phyloP scores from a whole-genome alignment of 495 filamentous ascomycete species.

The Chaetomium tenue region DNA sequence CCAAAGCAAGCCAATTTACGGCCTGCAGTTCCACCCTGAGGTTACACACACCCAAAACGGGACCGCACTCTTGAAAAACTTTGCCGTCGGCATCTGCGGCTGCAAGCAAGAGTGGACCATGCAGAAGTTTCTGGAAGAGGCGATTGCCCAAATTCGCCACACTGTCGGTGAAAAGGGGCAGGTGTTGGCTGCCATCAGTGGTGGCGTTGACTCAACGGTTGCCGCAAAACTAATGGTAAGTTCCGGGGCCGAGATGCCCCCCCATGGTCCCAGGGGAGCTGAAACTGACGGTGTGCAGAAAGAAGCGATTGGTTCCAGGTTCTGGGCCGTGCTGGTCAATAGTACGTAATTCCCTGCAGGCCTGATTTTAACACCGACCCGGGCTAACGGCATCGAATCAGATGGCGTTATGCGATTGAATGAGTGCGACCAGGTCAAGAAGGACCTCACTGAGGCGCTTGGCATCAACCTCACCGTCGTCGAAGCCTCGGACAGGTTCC shows the following conservation, averaged over 20 bases:
- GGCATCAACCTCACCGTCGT: constrained; percentile 90
- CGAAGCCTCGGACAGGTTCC: constrained; percentile 73
- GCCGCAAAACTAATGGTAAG: constrained; percentile 75
- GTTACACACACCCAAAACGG: constrained; percentile 70
- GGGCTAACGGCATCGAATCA: constrained; percentile 37
- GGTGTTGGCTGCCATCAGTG: constrained; percentile 81
- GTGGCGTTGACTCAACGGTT: constrained; percentile 91
- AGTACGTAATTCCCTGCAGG: constrained; percentile 37
- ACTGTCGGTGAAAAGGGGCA: constrained; percentile 77
- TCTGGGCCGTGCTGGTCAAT: constrained; percentile 85
- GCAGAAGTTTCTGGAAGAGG: constrained; percentile 72
- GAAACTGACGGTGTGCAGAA: constrained; percentile 34
- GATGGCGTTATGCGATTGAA: constrained; percentile 77
- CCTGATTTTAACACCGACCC: not conserved
- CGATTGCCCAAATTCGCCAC: constrained; percentile 70
- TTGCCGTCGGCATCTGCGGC: constrained; percentile 74
- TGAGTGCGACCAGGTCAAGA: constrained; percentile 75
- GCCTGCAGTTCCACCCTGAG: constrained; percentile 83
- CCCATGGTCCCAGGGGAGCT: not conserved
- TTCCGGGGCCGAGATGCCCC: not conserved
- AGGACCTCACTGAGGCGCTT: constrained; percentile 70
- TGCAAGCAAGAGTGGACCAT: constrained; percentile 78
- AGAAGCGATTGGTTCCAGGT: constrained; percentile 71
- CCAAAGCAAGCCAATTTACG: constrained; percentile 62
- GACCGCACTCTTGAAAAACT: constrained; percentile 68